These are phyloP conservation scores for Nicotiana paniculata DNA, from an alignment of 257 asterid species.

Conservation along the genomic window DNA sequence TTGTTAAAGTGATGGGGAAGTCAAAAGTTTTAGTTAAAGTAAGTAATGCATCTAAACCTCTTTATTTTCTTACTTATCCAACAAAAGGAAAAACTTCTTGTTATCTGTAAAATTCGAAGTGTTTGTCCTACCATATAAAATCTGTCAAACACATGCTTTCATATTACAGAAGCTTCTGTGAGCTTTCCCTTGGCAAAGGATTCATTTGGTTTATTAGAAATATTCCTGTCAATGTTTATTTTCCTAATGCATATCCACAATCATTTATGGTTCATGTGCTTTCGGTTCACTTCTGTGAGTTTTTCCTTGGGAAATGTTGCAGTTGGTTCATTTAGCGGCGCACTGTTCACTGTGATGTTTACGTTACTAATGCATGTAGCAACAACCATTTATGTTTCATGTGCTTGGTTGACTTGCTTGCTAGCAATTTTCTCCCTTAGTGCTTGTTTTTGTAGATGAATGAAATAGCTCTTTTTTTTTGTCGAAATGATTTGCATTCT, in stretches of 20 bases:
- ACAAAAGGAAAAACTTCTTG: neutral
- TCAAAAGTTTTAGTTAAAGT: constrained; percentile 95
- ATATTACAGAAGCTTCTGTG: neutral
- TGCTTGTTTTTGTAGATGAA: neutral
- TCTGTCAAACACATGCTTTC: neutral
- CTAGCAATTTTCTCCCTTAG: neutral
- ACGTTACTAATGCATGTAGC: neutral
- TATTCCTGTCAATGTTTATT: neutral
- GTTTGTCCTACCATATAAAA: neutral
- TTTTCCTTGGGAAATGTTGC: neutral
- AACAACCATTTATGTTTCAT: neutral
- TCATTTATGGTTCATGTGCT: neutral
- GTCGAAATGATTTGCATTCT: neutral
- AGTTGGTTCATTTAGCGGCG: neutral
- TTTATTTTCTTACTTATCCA: neutral
- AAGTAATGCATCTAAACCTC: constrained; percentile 10
- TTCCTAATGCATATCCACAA: neutral
- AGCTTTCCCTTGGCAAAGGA: neutral
- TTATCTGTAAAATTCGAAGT: neutral
- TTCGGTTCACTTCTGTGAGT: neutral
- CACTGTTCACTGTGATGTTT: neutral
- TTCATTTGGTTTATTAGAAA: neutral
- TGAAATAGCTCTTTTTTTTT: neutral
- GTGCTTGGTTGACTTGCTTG: neutral
- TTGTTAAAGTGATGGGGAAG: constrained; percentile 95